These are phyloP conservation scores for Suhomyces bribrorum DNA, from an alignment of 1,139 yeast species.

Conservation along the genomic window DNA sequence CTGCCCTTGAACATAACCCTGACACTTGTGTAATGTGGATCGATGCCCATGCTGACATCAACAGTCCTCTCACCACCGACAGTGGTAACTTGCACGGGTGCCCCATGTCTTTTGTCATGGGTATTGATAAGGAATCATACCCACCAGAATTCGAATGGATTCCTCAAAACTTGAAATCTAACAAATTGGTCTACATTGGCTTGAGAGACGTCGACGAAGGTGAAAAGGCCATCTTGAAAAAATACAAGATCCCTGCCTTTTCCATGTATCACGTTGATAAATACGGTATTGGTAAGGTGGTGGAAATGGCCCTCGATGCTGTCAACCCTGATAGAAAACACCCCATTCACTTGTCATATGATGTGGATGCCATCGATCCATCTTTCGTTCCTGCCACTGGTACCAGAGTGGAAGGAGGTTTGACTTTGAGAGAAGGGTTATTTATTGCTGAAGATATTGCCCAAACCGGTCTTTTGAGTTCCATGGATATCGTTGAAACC, in stretches of 20 bases:
- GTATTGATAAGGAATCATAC: slow-evolving; percentile 61
- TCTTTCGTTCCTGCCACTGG: slow-evolving; percentile 95
- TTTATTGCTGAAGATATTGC: slow-evolving; percentile 91
- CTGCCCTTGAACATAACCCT: slow-evolving; percentile 76
- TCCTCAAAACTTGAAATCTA: slow-evolving; percentile 63
- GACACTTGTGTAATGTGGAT: slow-evolving; percentile 93
- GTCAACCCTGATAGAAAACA: slow-evolving; percentile 71
- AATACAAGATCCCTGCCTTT: slow-evolving; percentile 77
- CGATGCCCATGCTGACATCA: slow-evolving; percentile 97
- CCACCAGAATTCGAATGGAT: slow-evolving; percentile 84
- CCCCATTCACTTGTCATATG: slow-evolving; percentile 91
- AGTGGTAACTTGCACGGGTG: slow-evolving; percentile 97
- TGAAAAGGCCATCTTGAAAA: slow-evolving; percentile 72
- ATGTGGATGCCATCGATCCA: slow-evolving; percentile 97
- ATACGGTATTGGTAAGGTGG: slow-evolving; percentile 87
- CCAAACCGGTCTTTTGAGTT: slow-evolving; percentile 79
- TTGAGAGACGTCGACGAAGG: slow-evolving; percentile 89
- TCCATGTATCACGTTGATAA: slow-evolving; percentile 97
- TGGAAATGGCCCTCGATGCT: slow-evolving; percentile 84
- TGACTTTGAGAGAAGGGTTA: slow-evolving; percentile 91
- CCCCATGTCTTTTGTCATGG: slow-evolving; percentile 89
- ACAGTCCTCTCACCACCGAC: slow-evolving; percentile 82
- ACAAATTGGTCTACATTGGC: slow-evolving; percentile 88
- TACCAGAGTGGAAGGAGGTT: slow-evolving; percentile 95
- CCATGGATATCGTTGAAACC: slow-evolving; percentile 90